Base-by-base conservation (phyloP, 1,284 basidiomycete genomes). In the Volvariella surrecta region DNA sequence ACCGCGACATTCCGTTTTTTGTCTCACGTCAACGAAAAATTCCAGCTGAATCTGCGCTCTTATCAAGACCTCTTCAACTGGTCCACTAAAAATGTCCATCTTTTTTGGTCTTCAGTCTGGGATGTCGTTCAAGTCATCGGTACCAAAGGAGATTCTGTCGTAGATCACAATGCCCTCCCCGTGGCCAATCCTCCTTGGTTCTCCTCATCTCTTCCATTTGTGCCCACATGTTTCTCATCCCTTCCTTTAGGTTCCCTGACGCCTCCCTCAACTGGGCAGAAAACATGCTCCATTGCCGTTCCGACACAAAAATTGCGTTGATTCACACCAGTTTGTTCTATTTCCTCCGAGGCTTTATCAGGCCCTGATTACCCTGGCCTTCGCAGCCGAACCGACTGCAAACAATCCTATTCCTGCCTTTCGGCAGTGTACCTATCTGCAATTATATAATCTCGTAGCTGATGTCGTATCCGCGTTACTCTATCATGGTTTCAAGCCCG, bases 201-300 rank as follows among this genome's bases (percentile, higher is more conserved):
- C 35, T 57, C 30, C 28, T 42, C 45, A 4, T 42, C 43, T 18
- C 41, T 38, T 39, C 34, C 7, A 6, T 16, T 15, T 35, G 7
- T 7, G 6, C 18, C 34, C 19, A 19, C 44, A 41, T 21, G 39
- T 47, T n/a, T 45, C 20, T 47, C 47, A 47, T 51, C 43, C 40
- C 18, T 40, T 45, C 35, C 38, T 47, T 41, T 52, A 68, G 66
- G 66, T 68, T 91, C 61, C 53, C 62, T 18, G 74, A 78, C 37
- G 79, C 87, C 0, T 65, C 62, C 32, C 60, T 92, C 43, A 92
- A 92, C 59, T 91, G 86, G 79, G 87, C 89, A 32, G 88, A 94
- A 67, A 93, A 93, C 59, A 79, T 89, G 71, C 68, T 93, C 20
- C 69, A 69, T 30, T 73, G 70, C 54, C 74, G 76, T 45, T 72